phyloP scores from a whole-genome alignment of 768 basidiomycete species.

The Artomyces pyxidatus region DNA sequence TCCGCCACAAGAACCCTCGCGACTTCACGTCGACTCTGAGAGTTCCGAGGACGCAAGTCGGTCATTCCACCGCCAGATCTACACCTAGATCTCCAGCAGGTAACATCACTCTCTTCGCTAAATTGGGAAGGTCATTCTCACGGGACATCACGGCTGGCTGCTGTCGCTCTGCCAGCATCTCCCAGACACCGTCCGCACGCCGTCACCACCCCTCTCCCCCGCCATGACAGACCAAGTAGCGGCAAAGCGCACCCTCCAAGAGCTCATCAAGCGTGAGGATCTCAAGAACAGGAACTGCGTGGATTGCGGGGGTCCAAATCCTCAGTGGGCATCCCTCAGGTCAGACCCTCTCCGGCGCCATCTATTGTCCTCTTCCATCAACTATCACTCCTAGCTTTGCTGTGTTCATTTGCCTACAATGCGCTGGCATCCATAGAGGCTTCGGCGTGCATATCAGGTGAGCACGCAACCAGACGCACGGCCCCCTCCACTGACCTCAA shows the following conservation, averaged over 20 bases:
- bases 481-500: background rate
- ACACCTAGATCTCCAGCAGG: no score
- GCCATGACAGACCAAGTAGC: slow-evolving; percentile 46
- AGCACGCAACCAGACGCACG: slow-evolving; percentile 4
- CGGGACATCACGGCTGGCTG: no score
- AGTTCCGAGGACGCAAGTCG: no score
- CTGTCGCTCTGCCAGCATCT: background rate
- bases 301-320: slow-evolving; percentile 85
- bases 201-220: background rate
- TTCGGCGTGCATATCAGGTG: slow-evolving; percentile 92
- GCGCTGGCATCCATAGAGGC: slow-evolving; percentile 75
- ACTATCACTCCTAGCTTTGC: slow-evolving; percentile 47
- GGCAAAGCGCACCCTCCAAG: slow-evolving; percentile 64
- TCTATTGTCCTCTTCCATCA: background rate
- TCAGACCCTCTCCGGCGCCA: slow-evolving; percentile 21
- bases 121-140: no score
- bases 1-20: no score
- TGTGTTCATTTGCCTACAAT: slow-evolving; percentile 87
- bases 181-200: slow-evolving; percentile 3
- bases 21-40: no score
- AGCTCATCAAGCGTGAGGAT: slow-evolving; percentile 65
- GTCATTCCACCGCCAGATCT: no score
- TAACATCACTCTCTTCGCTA: no score
- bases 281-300: slow-evolving; percentile 70
- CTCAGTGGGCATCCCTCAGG: slow-evolving; percentile 91